Conservation (phyloP, 768 basidiomycete genomes). For the Auricularia heimuer region DNA sequence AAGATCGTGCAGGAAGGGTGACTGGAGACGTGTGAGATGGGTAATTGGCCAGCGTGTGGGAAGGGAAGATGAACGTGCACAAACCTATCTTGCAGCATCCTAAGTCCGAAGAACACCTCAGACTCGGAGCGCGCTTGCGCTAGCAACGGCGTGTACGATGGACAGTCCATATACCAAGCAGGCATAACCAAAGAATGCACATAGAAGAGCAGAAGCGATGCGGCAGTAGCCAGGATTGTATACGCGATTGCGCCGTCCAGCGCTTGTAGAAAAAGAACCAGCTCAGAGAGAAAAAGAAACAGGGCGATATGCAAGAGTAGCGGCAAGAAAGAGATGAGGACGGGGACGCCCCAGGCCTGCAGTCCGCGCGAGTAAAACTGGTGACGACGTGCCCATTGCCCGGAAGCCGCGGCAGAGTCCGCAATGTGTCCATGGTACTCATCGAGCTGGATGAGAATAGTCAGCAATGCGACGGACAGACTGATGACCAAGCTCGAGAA, state of each 20-base stretch:
- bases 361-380: not conserved
- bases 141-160: not conserved
- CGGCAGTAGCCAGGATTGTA: not conserved
- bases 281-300: not conserved
- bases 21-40: too few species aligned
- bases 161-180: not conserved
- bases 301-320: not conserved
- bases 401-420: not conserved
- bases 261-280: not conserved
- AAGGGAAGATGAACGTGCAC: too few species aligned
- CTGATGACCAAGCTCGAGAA: not conserved
- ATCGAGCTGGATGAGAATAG: not conserved
- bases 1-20: too few species aligned
- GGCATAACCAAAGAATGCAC: not conserved
- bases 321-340: not conserved
- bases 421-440: not conserved
- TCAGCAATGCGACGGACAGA: not conserved
- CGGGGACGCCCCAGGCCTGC: not conserved
- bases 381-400: not conserved
- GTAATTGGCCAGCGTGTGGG: too few species aligned
- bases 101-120: too few species aligned
- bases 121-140: not conserved
- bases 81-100: too few species aligned
- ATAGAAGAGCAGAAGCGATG: not conserved
- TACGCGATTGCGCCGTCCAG: not conserved